Percentiles rank a stretch among this genome's conserved stretches.
These are phyloP conservation scores for Candida sanyaensis DNA, from an alignment of 1,139 yeast genomes.

Conservation along the genomic window DNA sequence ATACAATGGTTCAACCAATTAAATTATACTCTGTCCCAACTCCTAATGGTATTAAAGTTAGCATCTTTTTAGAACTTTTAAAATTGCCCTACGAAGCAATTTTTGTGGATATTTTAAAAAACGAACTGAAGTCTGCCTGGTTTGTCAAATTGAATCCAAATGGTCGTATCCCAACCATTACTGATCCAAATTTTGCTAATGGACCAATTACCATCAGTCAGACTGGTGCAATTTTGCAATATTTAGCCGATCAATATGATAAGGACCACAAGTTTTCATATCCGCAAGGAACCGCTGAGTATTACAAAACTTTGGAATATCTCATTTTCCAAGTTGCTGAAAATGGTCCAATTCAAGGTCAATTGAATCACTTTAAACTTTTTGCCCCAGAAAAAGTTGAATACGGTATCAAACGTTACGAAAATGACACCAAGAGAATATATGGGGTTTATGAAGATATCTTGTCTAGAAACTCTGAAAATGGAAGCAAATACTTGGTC, in stretches of 20 bases:
- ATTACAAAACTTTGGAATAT: constrained; percentile 55
- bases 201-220: constrained; percentile 51
- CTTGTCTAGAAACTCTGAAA: constrained; percentile 35
- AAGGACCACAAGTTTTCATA: constrained; percentile 51
- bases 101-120: constrained; percentile 37
- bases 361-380: constrained; percentile 47
- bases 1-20: constrained; percentile 12
- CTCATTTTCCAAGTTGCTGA: constrained; percentile 59
- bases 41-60: constrained; percentile 58
- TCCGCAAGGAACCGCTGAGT: constrained; percentile 42
- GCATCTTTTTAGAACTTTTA: constrained; percentile 50
- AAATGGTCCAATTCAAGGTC: constrained; percentile 64
- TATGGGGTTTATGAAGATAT: constrained; percentile 54
- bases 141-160: constrained; percentile 57
- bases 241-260: constrained; percentile 60
- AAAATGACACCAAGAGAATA: constrained; percentile 51
- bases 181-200: constrained; percentile 35
- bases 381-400: constrained; percentile 51
- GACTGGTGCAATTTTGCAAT: constrained; percentile 59
- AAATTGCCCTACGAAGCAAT: constrained; percentile 48
- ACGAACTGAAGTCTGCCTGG: constrained; percentile 54
- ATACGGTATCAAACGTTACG: constrained; percentile 54
- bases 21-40: constrained; percentile 47
- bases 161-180: constrained; percentile 62
- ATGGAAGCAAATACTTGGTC: constrained; percentile 35